Percentiles rank a stretch among this genome's conserved stretches.
These are phyloP conservation scores for Cylindrotheca closterium DNA, from an alignment of 108 stramenopile genomes.

Conservation along the genomic window DNA sequence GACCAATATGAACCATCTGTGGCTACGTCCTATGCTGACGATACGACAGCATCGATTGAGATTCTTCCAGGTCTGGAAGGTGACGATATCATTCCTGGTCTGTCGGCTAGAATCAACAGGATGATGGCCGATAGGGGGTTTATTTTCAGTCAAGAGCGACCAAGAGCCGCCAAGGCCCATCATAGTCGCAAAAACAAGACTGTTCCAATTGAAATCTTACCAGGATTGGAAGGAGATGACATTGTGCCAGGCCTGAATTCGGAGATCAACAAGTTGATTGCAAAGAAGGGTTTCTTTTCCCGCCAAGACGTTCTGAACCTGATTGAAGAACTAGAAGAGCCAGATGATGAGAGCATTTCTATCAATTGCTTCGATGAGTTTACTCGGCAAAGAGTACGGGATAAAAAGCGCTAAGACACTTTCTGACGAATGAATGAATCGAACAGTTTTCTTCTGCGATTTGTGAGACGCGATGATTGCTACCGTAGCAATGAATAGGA, in stretches of 20 bases:
- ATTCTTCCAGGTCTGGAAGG: conserved; percentile 29
- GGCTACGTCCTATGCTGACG: background rate
- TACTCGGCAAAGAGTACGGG: too few species aligned
- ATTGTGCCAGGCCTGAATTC: background rate
- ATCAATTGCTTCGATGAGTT: too few species aligned
- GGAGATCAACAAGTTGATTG: background rate
- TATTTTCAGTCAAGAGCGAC: too few species aligned
- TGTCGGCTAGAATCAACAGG: conserved; percentile 6
- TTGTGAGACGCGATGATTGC: too few species aligned
- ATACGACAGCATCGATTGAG: conserved; percentile 14
- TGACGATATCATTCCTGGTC: conserved; percentile 26
- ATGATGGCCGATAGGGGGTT: conserved; percentile 7
- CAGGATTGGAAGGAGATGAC: background rate
- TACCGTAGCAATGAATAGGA: too few species aligned
- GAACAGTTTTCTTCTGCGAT: too few species aligned
- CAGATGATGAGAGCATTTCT: too few species aligned
- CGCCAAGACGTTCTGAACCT: background rate
- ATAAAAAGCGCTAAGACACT: too few species aligned
- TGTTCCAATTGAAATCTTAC: too few species aligned
- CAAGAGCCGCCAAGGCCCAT: too few species aligned
- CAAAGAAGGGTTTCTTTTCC: background rate
- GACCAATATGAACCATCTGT: background rate
- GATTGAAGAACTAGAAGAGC: background rate
- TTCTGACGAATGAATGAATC: too few species aligned
- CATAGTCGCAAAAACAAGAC: too few species aligned